Percentiles rank a stretch among this genome's conserved stretches.
phyloP scores from a whole-genome alignment of 768 basidiomycete species.

The Ramaria rubella region DNA sequence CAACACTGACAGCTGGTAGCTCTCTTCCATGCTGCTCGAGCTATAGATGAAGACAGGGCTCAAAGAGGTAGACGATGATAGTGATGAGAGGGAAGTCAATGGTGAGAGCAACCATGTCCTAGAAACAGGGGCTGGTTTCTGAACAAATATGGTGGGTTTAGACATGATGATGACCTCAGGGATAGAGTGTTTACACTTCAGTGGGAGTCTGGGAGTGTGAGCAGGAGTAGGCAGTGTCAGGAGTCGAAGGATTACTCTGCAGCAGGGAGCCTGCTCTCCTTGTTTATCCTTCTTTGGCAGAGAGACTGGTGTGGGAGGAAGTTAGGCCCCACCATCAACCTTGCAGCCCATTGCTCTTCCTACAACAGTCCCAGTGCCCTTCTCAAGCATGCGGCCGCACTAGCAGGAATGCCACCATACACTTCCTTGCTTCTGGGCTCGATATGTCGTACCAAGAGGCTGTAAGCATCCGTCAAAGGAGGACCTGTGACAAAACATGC shows the following conservation, averaged over 20 bases:
- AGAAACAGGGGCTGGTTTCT: background rate
- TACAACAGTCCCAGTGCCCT: too few relatives aligned
- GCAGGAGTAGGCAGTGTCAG: background rate
- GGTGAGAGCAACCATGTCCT: background rate
- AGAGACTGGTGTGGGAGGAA: background rate
- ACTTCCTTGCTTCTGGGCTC: too few relatives aligned
- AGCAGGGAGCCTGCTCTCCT: background rate
- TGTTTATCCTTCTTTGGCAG: background rate
- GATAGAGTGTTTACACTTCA: background rate
- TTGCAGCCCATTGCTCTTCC: too few relatives aligned
- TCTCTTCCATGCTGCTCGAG: too few relatives aligned
- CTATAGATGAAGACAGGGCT: background rate
- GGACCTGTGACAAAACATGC: too few relatives aligned
- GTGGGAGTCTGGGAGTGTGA: background rate
- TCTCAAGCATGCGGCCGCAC: too few relatives aligned
- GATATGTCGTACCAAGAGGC: too few relatives aligned
- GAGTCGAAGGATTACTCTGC: slow-evolving; percentile 1
- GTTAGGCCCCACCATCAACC: background rate
- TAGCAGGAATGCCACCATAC: too few relatives aligned
- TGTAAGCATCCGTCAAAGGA: too few relatives aligned
- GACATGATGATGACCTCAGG: background rate
- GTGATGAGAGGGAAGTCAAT: background rate
- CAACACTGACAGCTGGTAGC: too few relatives aligned
- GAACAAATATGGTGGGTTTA: background rate
- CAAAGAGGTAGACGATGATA: background rate